Evolutionary conservation across 1,284 basidiomycete species (phyloP), one percentile per base, ranked within the genome.

Genomic region (Hypsizygus ulmarius): DNA sequence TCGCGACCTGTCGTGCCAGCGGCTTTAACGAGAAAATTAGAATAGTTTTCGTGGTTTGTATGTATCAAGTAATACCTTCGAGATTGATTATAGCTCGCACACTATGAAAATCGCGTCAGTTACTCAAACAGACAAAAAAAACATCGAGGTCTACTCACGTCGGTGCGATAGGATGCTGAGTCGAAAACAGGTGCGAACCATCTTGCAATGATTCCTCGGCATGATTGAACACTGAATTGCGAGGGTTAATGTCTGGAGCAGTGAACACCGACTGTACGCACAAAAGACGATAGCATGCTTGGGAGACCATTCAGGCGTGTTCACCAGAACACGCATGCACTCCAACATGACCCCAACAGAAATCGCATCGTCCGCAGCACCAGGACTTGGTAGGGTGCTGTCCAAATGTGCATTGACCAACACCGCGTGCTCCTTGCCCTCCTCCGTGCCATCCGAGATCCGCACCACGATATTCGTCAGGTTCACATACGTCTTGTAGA

Each of bases 121-220:
- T 19, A 53, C 21, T 37, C 19, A 12, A 37, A 12, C 1, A 15
- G 11, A 25, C 19, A 44, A 11, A 28, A 19, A 34, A 43, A 36
- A 32, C 11, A 3, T 15, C 4, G 32, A 29, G 2, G 12, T 15
- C 6, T 8, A 71, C 82, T 56, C 51, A 88, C 89, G 82, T 88
- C 15, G 78, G 62, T 6, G 84, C 82, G 34, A 79, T 81, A 1
- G 81, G 79, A 61, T 95, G 91, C 60, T 94, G 90, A 0, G 91
- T 96, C 6, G 92, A 85, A 65, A 87, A 97, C 3, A 96, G 73
- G 66, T 99, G 95, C 0, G 93, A 95, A 0, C 90, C 95, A 61
- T 97, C 95, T 65, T 97, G 94, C n/a, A 96, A 68, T 0, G 86
- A 89, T 61, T 96, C 93, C 64, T 99, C 95, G 5, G 90, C 97